phyloP scores from a whole-genome alignment of 2,329 filamentous ascomycete species.

The Emmonsia crescens region DNA sequence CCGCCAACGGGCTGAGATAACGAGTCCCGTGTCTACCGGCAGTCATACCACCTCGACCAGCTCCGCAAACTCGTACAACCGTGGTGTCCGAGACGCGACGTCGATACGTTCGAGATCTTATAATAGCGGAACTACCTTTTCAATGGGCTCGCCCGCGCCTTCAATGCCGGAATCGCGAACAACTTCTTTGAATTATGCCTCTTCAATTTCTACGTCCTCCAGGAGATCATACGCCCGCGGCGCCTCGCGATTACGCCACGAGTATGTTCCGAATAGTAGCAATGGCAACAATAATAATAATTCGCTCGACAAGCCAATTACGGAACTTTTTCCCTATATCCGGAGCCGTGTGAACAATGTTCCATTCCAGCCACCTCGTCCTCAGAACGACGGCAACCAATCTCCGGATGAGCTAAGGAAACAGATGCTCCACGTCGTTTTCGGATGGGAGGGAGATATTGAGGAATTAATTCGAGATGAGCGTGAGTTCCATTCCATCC shows the following conservation, averaged over 20 bases:
- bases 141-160: slow-evolving; percentile 27
- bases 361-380: slow-evolving; percentile 61
- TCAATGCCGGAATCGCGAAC: slow-evolving; percentile 24
- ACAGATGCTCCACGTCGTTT: slow-evolving; percentile 89
- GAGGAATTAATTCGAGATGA: slow-evolving; percentile 76
- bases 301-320: slow-evolving; percentile 58
- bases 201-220: slow-evolving; percentile 39
- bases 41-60: slow-evolving; percentile 51
- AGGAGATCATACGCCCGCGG: slow-evolving; percentile 29
- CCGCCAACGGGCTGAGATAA: slow-evolving; percentile 51
- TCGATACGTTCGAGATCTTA: slow-evolving; percentile 25
- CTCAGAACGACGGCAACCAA: slow-evolving; percentile 46
- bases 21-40: slow-evolving; percentile 54
- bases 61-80: slow-evolving; percentile 36
- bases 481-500: slow-evolving; percentile 32
- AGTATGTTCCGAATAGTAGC: slow-evolving; percentile 57
- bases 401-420: slow-evolving; percentile 67
- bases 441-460: slow-evolving; percentile 85
- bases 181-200: slow-evolving; percentile 35
- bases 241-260: slow-evolving; percentile 64
- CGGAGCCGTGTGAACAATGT: slow-evolving; percentile 71
- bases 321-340: slow-evolving; percentile 80
- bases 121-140: slow-evolving; percentile 37
- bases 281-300: not conserved
- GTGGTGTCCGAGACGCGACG: slow-evolving; percentile 31